A percentile compares a stretch with the other conserved stretches of the same genome.
These are phyloP conservation scores for Naegleria lovaniensis DNA, from an alignment of 208 protist genomes.

Conservation along the genomic window DNA sequence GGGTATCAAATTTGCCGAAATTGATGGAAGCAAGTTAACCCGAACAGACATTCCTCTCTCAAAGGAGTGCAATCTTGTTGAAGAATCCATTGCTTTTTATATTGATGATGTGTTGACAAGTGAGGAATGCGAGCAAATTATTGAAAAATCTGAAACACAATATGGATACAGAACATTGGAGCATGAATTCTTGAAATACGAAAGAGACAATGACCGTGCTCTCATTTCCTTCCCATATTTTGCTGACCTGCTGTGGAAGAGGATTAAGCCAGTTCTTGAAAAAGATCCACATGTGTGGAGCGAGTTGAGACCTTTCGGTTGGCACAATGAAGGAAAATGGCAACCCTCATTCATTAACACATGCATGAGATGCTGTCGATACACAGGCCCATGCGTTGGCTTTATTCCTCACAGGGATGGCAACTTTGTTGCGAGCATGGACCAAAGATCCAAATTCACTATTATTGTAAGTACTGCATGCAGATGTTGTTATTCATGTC, in stretches of 20 bases:
- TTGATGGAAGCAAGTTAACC: not conserved
- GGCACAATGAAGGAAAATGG: not conserved
- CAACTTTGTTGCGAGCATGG: constrained; percentile 2
- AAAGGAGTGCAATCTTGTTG: not conserved
- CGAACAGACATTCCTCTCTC: not conserved
- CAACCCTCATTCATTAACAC: not conserved
- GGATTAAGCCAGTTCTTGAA: not conserved
- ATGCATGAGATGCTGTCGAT: not conserved
- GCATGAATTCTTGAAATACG: not conserved
- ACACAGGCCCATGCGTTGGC: not conserved
- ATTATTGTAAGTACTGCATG: constrained; percentile 22
- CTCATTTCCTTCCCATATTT: not conserved
- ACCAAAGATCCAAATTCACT: constrained; percentile 26
- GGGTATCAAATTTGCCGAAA: not conserved
- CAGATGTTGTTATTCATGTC: no score
- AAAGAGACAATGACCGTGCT: not conserved
- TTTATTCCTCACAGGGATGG: constrained; percentile 29
- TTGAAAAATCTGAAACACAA: not conserved
- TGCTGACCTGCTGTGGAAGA: not conserved
- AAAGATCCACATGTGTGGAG: not conserved
- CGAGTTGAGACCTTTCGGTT: not conserved
- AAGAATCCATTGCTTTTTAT: not conserved
- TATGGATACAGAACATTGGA: not conserved
- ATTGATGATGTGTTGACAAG: not conserved
- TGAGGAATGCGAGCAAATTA: not conserved